phyloP scores from a whole-genome alignment of 176 grass and related monocot species.

The Avena sativa region DNA sequence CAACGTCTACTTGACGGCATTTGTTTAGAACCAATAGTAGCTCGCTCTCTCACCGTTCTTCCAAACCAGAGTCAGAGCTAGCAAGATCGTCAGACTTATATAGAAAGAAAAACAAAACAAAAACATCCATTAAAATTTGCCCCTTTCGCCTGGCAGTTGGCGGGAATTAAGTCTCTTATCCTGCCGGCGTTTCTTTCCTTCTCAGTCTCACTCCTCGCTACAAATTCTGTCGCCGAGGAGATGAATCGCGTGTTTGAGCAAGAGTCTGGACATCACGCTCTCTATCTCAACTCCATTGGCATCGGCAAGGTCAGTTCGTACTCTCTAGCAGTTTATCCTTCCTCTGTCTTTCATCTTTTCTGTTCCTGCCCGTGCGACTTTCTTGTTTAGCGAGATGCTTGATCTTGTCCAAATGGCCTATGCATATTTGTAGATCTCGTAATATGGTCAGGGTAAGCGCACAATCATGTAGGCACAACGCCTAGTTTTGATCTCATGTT shows the following conservation, averaged over 20 bases:
- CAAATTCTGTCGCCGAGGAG: no score
- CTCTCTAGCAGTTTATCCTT: neutral
- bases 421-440: no score
- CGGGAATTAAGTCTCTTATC: no score
- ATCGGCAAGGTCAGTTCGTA: slow-evolving; percentile 10
- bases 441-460: no score
- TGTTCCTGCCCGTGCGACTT: neutral
- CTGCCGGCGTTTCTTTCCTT: no score
- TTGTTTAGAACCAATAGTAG: neutral
- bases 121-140: neutral
- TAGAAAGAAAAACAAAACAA: neutral
- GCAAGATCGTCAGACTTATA: neutral
- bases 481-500: no score
- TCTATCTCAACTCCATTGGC: neutral
- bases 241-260: no score
- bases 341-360: neutral
- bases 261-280: no score
- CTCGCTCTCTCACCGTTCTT: neutral
- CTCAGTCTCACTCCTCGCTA: no score
- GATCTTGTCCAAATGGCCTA: no score
- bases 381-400: neutral
- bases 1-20: neutral
- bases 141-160: neutral
- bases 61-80: neutral
- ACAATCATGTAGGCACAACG: no score